Evolutionary conservation across 2,329 filamentous ascomycete species (phyloP), one percentile per base, ranked within the genome.

Genomic region (Aspergillus thermomutatus): DNA sequence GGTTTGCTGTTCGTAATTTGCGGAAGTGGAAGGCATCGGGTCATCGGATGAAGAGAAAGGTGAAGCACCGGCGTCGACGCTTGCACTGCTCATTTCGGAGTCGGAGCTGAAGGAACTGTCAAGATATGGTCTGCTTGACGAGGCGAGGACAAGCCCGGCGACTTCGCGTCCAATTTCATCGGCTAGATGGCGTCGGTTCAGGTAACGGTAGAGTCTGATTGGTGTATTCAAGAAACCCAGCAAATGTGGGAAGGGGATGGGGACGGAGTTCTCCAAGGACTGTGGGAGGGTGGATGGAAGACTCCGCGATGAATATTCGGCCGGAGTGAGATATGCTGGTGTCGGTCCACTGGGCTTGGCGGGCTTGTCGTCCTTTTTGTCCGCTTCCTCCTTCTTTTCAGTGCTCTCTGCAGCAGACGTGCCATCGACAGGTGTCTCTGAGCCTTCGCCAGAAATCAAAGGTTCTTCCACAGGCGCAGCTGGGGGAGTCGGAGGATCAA

Each of bases 151-250:
- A 37, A 89, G 87, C 37, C 91, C 89, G 0, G 93, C 93, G 19
- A 95, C 91, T 62, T 97, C 87, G 45, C 90, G 87, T 52, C 94
- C 94, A 58, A 97, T 87, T 48, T 87, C 82, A 69, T 99, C 93
- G 61, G 93, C 93, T n/a, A 96, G 82, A 60, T 84, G 78, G 53
- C 94, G 88, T 59, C 74, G 87, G 72, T 88, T 96, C 59, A 99
- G 80, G 82, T 92, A 99, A 62, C 94, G 89, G 69, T 89, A 89
- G 59, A 97, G 81, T 58, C 94, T 88, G 62, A 87, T 89, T 0
- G 92, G 90, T 2, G 93, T 97, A 77, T 94, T 93, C 60, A 90
- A 79, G 80, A 99, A 96, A 58, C 94, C 94, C 28, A 99, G 87
- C 57, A 97, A 83, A 72, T 97, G 93, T 1, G 93, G 93, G 73